A percentile compares a stretch with the other conserved stretches of the same genome.
phyloP scores from a whole-genome alignment of 148 eudicot species.

The Dianthus caryophyllus region DNA sequence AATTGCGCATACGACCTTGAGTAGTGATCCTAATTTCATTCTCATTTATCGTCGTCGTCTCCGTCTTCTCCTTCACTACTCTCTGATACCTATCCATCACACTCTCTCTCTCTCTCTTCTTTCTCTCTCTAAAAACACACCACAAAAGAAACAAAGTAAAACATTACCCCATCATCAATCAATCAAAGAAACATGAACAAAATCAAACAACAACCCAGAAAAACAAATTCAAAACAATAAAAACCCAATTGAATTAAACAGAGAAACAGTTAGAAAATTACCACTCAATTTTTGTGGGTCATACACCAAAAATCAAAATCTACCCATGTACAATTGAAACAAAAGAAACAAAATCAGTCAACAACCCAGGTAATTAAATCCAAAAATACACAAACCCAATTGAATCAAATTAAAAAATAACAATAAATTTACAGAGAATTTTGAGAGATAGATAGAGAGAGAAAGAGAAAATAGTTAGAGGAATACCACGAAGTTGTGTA shows the following conservation, averaged over 20 bases:
- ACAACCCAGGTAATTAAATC: not conserved
- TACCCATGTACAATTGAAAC: no score
- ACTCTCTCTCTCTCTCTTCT: not conserved
- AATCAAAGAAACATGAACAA: not conserved
- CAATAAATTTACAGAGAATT: not conserved
- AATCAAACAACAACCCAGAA: not conserved
- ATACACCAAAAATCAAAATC: no score
- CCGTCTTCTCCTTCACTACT: slow-evolving; percentile 37
- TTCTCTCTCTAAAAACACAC: not conserved
- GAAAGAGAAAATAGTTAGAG: not conserved
- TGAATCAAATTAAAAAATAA: not conserved
- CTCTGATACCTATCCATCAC: slow-evolving; percentile 42
- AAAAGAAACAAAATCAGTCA: not conserved
- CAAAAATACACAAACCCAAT: not conserved
- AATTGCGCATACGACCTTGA: slow-evolving; percentile 49
- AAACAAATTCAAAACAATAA: not conserved
- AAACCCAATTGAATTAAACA: not conserved
- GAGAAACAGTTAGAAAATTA: not conserved
- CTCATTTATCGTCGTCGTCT: slow-evolving; percentile 32
- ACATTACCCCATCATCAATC: not conserved
- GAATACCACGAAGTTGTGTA: not conserved
- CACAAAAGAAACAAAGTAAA: not conserved
- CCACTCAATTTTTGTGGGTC: not conserved
- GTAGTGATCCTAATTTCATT: slow-evolving; percentile 47
- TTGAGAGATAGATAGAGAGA: not conserved